Evolutionary conservation across 1,139 yeast genomes (phyloP), one percentile per base, ranked within the genome.

Genomic region (Hansenula sp.): DNA sequence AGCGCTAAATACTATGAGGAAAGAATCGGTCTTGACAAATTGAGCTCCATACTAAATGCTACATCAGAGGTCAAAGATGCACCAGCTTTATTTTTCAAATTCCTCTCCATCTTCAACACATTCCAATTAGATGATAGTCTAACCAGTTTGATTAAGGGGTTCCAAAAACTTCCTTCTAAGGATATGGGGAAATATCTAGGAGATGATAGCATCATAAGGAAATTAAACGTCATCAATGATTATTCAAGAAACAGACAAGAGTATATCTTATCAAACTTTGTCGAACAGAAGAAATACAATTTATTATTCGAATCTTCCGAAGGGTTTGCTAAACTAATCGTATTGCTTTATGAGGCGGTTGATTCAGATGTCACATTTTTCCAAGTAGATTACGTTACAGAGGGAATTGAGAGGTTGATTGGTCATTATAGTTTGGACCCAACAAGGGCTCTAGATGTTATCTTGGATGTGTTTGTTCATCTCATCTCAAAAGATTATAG

Each of bases 391-490:
- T 70, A 69, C 44, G 72, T 79, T n/a, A 59, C 74, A n/a, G 64
- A 73, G 17, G 70, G 76, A 5, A 70, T 86, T 3, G 76, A 79
- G 41, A 71, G 74, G 30, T 61, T 87, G 6, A 82, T 85, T 43
- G 97, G 96, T 1, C 87, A 83, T 60, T 91, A 80, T 60, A 76
- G 76, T 41, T 71, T 93, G 43, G 97, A 93, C 55, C 87, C 95
- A 1, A 76, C 79, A 46, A 72, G 91, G 46, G 79, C 81, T 29
- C 71, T 91, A 46, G 88, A 87, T 52, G 52, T 84, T 1, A 52
- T 84, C 7, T 58, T 87, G 38, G 82, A 79, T 42, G 59, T 84
- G 3, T 72, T 72, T 28, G 57, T 75, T 3, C 66, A 68, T 42
- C 68, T 71, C 46, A 53, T 84, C 11, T 70, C 73, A 0, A 63